Base-by-base conservation (phyloP, 2,329 filamentous ascomycete genomes). In the Penicillium concentricum region DNA sequence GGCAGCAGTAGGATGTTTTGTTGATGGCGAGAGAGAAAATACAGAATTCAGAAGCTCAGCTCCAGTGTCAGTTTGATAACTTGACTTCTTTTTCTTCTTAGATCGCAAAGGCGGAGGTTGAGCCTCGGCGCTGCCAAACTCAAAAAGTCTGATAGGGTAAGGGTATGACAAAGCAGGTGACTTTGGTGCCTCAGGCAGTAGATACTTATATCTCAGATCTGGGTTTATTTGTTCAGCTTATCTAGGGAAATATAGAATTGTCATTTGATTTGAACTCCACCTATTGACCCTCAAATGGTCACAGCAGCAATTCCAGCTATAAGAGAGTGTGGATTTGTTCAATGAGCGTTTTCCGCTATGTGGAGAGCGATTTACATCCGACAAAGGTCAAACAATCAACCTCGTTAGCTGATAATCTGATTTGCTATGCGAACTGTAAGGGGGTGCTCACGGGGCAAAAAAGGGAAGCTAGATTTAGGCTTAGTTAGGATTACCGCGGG, bases 21-120 rank as follows among this genome's bases (percentile, higher is more conserved):
- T 26, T 32, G 30, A 44, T 37, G 41, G 15, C 4, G 50, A 51
- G 7, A 45, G 35, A 13, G n/a, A 7, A 28, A 8, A 44, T 45
- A 41, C 34, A 37, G 28, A 56, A 34, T 18, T 18, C 24, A 32
- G 18, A 39, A 16, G 20, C 5, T n/a, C 39, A 28, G 22, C 5
- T 16, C 16, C 16, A 34, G 28, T 22, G 38, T 6, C 16, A 43
- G 38, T 44, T 34, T 51, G 49, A 46, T 51, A 45, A 26, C 30
- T 52, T 38, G 41, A 56, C 47, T 47, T 26, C 50, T 60, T 51
- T 39, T 35, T 28, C 1, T 46, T 39, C 48, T 41, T 51, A 51
- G 43, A 56, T 46, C 51, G 47, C 35, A 42, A 24, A 45, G 55
- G 61, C 61, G 61, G 61, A 63, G 61, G 57, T 61, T 61, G 49